Percentiles rank a stretch among this genome's conserved stretches.
phyloP scores from a whole-genome alignment of 2,329 filamentous ascomycete species.

The Magnaporthales sp. region DNA sequence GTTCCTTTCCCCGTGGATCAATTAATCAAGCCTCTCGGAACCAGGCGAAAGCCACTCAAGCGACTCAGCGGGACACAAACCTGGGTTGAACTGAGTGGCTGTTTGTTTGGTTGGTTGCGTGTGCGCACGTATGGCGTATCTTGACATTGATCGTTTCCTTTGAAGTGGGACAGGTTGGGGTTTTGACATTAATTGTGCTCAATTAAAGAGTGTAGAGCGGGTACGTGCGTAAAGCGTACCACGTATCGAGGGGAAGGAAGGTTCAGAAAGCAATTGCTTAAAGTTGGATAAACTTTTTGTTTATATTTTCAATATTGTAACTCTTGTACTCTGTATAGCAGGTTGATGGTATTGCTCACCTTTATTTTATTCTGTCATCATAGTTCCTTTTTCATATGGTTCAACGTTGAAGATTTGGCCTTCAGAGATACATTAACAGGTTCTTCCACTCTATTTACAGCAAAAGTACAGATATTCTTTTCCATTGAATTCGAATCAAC shows the following conservation, averaged over 20 bases:
- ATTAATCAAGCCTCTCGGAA: background rate
- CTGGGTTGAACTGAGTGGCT: background rate
- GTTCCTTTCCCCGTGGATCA: background rate
- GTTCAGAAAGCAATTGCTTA: too few species aligned
- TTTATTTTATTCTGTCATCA: too few species aligned
- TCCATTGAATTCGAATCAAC: too few species aligned
- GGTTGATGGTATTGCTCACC: too few species aligned
- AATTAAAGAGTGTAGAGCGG: background rate
- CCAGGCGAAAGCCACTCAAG: background rate
- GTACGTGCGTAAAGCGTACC: background rate
- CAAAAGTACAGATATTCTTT: too few species aligned
- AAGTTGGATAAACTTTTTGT: too few species aligned
- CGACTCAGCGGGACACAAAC: background rate
- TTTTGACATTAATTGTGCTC: background rate
- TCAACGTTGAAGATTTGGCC: too few species aligned
- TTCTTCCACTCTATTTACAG: too few species aligned
- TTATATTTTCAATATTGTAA: too few species aligned
- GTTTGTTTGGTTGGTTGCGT: background rate
- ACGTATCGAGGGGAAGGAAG: background rate
- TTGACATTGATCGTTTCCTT: background rate
- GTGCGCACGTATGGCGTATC: slow-evolving; percentile 1
- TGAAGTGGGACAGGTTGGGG: background rate
- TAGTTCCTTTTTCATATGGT: too few species aligned
- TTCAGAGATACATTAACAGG: too few species aligned
- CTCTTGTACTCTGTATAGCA: too few species aligned